A percentile compares a stretch with the other conserved stretches of the same genome.
phyloP scores from a whole-genome alignment of 805 yeast genomes.

The Monosporozyma aerobia region DNA sequence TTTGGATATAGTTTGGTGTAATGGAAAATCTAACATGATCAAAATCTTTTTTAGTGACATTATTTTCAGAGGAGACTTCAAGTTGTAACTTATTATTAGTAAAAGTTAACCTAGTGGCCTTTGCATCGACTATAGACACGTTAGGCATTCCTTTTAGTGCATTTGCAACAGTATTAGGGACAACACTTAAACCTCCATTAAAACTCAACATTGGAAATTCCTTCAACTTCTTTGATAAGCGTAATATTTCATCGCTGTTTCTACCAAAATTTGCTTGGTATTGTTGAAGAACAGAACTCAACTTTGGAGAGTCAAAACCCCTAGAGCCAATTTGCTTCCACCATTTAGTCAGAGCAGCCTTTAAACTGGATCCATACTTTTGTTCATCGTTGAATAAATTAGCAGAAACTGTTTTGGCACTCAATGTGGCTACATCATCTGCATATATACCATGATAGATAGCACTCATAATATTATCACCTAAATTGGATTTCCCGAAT shows the following conservation, averaged over 20 bases:
- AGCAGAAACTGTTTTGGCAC: constrained; percentile 55
- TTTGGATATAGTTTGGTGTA: constrained; percentile 35
- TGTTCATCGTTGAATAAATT: constrained; percentile 48
- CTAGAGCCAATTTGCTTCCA: constrained; percentile 4
- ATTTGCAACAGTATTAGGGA: constrained; percentile 38
- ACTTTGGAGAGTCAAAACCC: background rate
- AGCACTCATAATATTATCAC: constrained; percentile 66
- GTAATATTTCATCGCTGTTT: constrained; percentile 29
- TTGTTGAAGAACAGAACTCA: constrained; percentile 4
- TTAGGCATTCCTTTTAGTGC: constrained; percentile 34
- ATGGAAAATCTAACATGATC: constrained; percentile 58
- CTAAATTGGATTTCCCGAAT: constrained; percentile 41
- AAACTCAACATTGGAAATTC: constrained; percentile 56
- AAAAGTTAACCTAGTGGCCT: constrained; percentile 6
- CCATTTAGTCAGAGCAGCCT: constrained; percentile 34
- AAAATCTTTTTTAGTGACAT: constrained; percentile 17
- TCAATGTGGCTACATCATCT: constrained; percentile 60
- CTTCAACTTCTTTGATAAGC: constrained; percentile 34
- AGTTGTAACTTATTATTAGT: background rate
- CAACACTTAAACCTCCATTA: constrained; percentile 44
- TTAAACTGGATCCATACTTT: constrained; percentile 48
- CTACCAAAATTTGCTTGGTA: constrained; percentile 38
- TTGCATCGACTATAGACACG: constrained; percentile 11
- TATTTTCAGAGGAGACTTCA: background rate
- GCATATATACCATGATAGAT: constrained; percentile 85